A percentile compares a stretch with the other conserved stretches of the same genome.
Conservation (phyloP, 345 rosid genomes). For the Salix caprea region DNA sequence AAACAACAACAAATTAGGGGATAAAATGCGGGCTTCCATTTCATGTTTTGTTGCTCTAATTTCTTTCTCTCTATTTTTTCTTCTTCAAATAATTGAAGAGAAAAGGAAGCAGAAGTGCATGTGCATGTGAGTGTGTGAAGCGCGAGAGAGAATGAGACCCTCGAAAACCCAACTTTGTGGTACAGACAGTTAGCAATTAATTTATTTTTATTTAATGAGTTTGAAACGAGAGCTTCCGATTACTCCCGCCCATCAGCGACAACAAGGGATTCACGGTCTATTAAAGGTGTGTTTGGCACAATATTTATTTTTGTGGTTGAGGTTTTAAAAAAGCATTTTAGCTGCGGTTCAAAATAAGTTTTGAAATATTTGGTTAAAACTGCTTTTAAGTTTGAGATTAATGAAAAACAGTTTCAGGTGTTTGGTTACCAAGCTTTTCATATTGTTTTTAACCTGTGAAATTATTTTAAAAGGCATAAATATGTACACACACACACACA, state of each 20-base stretch:
- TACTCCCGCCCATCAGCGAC: slow-evolving; percentile 35
- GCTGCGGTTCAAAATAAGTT: too few species aligned
- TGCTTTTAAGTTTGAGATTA: too few species aligned
- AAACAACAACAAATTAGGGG: not conserved
- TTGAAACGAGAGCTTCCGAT: slow-evolving; percentile 20
- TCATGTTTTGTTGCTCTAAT: slow-evolving; percentile 19
- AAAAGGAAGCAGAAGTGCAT: slow-evolving; percentile 3
- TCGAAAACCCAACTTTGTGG: slow-evolving; percentile 14
- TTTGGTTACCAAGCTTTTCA: too few species aligned
- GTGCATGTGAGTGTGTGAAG: slow-evolving; percentile 20
- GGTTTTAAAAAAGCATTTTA: too few species aligned
- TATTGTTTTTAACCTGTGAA: too few species aligned
- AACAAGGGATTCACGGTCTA: not conserved
- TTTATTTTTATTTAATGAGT: not conserved
- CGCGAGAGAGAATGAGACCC: not conserved
- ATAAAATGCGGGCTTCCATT: slow-evolving; percentile 31
- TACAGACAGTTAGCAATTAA: not conserved
- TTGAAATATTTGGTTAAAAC: too few species aligned
- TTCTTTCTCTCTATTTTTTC: not conserved
- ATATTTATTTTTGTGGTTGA: too few species aligned
- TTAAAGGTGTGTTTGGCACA: too few species aligned
- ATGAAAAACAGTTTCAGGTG: too few species aligned
- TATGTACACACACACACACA: too few species aligned
- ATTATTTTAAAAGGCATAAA: too few species aligned
- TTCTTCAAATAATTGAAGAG: not conserved